Conservation (phyloP, 108 stramenopile species). For the Nannochloropsis salina region DNA sequence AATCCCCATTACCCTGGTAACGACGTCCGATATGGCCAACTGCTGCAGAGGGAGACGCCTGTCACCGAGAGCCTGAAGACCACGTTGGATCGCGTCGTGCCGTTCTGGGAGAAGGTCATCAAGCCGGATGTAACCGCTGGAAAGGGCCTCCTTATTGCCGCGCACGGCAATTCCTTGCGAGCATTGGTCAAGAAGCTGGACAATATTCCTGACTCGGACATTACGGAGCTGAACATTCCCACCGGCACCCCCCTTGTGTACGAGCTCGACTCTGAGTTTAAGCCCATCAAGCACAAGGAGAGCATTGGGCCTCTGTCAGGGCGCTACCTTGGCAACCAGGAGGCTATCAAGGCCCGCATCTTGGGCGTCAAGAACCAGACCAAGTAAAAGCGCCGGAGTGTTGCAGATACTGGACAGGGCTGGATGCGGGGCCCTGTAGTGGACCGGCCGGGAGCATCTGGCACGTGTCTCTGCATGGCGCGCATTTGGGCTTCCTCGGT, state of each 20-base stretch:
- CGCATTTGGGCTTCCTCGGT: too few relatives aligned
- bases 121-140: slow-evolving; percentile 70
- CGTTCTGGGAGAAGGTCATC: slow-evolving; percentile 67
- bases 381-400: slow-evolving; percentile 59
- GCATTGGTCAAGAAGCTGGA: slow-evolving; percentile 86
- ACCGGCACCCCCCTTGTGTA: slow-evolving; percentile 81
- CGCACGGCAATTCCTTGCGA: slow-evolving; percentile 83
- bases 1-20: slow-evolving; percentile 71
- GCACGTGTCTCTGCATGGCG: too few relatives aligned
- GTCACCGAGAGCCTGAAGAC: slow-evolving; percentile 75
- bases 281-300: slow-evolving; percentile 66
- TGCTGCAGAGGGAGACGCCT: slow-evolving; percentile 54
- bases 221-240: slow-evolving; percentile 81
- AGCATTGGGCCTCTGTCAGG: slow-evolving; percentile 84
- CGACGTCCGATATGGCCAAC: slow-evolving; percentile 65
- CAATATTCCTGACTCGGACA: slow-evolving; percentile 65
- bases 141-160: slow-evolving; percentile 72
- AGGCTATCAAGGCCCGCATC: slow-evolving; percentile 85
- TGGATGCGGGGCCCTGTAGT: too few relatives aligned
- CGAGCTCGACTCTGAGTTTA: slow-evolving; percentile 73
- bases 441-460: too few relatives aligned
- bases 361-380: slow-evolving; percentile 96
- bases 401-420: too few relatives aligned
- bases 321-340: slow-evolving; percentile 90
- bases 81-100: slow-evolving; percentile 76